A percentile compares a stretch with the other conserved stretches of the same genome.
Conservation (phyloP, 208 protist species). For the Angomonas deanei region DNA sequence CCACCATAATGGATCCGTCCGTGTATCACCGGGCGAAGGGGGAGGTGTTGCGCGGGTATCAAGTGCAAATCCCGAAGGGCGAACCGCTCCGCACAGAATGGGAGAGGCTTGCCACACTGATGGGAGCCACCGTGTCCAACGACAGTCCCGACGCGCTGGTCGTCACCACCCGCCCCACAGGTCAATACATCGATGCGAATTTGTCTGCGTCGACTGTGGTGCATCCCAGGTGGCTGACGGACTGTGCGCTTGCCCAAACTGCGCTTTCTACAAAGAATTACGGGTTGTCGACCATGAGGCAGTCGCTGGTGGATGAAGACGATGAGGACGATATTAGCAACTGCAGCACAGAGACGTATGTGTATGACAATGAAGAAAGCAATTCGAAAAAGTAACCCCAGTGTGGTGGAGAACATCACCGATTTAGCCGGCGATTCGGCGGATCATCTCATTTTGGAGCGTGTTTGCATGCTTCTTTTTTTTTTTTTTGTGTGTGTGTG, state of each 20-base stretch:
- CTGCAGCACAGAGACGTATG: constrained; percentile 13
- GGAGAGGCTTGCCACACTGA: constrained; percentile 7
- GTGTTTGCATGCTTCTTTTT: no score
- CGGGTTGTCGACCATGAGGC: background rate
- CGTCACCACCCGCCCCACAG: no score
- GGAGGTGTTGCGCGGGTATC: constrained; percentile 9
- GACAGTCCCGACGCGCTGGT: no score
- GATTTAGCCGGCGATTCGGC: no score
- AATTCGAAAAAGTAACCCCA: background rate
- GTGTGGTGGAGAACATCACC: no score
- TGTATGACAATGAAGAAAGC: constrained; percentile 3
- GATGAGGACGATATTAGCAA: constrained; percentile 11
- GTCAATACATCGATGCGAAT: no score
- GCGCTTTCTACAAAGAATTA: constrained; percentile 7
- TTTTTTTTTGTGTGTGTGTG: no score
- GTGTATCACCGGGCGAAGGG: constrained; percentile 11
- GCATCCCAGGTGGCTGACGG: constrained; percentile 16
- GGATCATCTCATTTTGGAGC: no score
- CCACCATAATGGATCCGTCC: background rate
- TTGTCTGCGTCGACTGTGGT: no score
- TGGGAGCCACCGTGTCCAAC: constrained; percentile 13
- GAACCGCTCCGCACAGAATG: background rate
- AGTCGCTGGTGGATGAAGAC: background rate
- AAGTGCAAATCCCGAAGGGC: background rate
- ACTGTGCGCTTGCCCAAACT: constrained; percentile 17